Conservation (phyloP, 805 yeast species). For the Yamadazyma endophytica region DNA sequence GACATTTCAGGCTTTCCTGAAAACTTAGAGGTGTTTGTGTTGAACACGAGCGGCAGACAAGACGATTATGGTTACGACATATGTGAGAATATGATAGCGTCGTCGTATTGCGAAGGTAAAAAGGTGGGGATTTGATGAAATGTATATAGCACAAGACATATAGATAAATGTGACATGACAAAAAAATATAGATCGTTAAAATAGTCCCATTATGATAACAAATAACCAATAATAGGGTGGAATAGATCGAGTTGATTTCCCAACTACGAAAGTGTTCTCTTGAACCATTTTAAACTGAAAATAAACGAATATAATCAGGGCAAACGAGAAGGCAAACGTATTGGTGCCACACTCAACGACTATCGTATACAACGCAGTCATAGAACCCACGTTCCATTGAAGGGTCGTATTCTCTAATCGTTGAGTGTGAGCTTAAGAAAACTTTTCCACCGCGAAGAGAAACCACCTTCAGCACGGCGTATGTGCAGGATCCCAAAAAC, state of each 20-base stretch:
- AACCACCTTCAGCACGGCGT: no score
- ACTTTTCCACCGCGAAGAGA: no score
- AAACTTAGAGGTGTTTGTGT: conserved; percentile 9
- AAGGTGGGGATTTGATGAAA: conserved; percentile 7
- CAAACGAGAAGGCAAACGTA: conserved; percentile 46
- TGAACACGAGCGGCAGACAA: conserved; percentile 13
- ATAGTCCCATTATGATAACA: conserved; percentile 24
- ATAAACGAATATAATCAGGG: conserved; percentile 48
- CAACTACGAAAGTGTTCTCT: conserved; percentile 45
- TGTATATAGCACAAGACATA: no score
- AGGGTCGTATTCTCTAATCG: no score
- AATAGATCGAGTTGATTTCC: conserved; percentile 39
- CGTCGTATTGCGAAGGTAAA: conserved; percentile 12
- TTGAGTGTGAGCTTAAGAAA: no score
- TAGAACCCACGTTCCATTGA: no score
- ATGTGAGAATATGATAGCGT: conserved; percentile 12
- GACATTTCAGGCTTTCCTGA: conserved; percentile 5
- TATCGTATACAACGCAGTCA: no score
- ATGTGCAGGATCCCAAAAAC: no score
- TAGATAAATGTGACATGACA: no score
- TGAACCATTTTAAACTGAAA: conserved; percentile 44
- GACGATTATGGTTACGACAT: conserved; percentile 19
- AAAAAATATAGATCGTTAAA: conserved; percentile 23
- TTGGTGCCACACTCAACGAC: conserved; percentile 19
- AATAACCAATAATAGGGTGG: conserved; percentile 35